These are phyloP conservation scores for Cyberlindnera subsufficiens DNA, from an alignment of 805 yeast species.

Conservation along the genomic window DNA sequence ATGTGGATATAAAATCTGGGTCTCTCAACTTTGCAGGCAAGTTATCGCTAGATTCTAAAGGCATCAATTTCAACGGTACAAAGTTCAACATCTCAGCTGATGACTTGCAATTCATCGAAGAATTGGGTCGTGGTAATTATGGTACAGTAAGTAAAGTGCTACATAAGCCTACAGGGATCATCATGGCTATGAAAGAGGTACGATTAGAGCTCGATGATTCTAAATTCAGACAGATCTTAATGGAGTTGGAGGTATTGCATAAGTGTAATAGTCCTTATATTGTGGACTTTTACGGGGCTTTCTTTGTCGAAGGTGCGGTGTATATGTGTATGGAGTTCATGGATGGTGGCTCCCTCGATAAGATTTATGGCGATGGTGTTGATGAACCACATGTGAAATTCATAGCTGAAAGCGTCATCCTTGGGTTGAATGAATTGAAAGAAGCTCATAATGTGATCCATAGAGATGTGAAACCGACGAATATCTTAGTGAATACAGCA, in stretches of 20 bases:
- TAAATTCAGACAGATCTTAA: conserved; percentile 88
- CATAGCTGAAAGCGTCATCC: conserved; percentile 72
- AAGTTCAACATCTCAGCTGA: conserved; percentile 82
- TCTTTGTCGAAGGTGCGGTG: conserved; percentile 95
- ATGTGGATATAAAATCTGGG: conserved; percentile 89
- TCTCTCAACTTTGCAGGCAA: conserved; percentile 89
- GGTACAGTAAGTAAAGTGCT: conserved; percentile 92
- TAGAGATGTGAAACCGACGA: conserved; percentile 95
- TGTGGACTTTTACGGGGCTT: conserved; percentile 96
- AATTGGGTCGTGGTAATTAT: conserved; percentile 92
- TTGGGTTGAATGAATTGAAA: conserved; percentile 78
- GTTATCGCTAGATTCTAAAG: conserved; percentile 85
- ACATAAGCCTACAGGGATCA: conserved; percentile 86
- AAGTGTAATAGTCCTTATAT: conserved; percentile 86
- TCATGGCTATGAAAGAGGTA: conserved; percentile 98
- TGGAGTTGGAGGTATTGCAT: conserved; percentile 94
- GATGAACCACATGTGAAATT: conserved; percentile 77
- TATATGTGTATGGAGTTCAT: conserved; percentile 97
- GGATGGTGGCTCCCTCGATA: conserved; percentile 95
- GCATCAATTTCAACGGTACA: conserved; percentile 87
- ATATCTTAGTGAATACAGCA: conserved; percentile 69
- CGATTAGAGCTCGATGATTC: conserved; percentile 87
- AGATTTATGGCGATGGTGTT: conserved; percentile 67
- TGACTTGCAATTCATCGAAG: conserved; percentile 77
- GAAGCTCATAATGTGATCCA: conserved; percentile 91